Evolutionary conservation across 2,329 filamentous ascomycete genomes (phyloP), one percentile per base, ranked within the genome.

Genomic region (Achaetomium macrosporum): DNA sequence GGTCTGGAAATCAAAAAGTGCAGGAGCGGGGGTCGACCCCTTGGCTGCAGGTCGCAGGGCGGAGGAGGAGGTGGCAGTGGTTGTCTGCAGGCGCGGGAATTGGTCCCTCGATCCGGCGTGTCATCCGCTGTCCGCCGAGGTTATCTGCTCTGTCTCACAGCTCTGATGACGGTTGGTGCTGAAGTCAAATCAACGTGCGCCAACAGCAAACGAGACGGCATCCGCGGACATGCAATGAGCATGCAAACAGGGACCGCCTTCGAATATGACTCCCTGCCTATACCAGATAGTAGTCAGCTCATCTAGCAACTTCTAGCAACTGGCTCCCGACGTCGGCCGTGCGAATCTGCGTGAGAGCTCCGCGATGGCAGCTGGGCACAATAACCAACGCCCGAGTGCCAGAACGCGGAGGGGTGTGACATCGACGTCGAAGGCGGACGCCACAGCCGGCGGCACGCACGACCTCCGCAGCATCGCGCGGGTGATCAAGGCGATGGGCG

Each of bases 1-100:
- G 49, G 52, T 55, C 55, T 50, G 47, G 37, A 25, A 51, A 42
- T 25, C 42, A n/a, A n/a, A 41, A 16, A 8, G 3, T 37, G 33
- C 16, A 43, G 40, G 31, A 49, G 41, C 42, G 40, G 47, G 39
- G 36, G 42, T 11, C 37, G 41, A 43, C 31, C 44, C 54, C 47
- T 53, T 49, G 56, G 54, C 54, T 56, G 56, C 56, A 56, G 46
- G 56, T 35, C 36, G 47, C 56, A 43, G n/a, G 39, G 40, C 33
- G 37, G 25, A 33, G 36, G 15, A 29, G 45, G 39, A 42, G 33
- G 37, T 29, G 30, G 33, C 35, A 47, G 51, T 42, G 54, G 50
- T 41, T 46, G 42, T 46, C 45, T 48, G 55, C 49, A 55, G 39
- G 52, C 42, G 55, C 55, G 55, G 55, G 46, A 55, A 46, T 29